These are phyloP conservation scores for Helminthosporium solani DNA, from an alignment of 2,329 filamentous ascomycete genomes.

Conservation along the genomic window DNA sequence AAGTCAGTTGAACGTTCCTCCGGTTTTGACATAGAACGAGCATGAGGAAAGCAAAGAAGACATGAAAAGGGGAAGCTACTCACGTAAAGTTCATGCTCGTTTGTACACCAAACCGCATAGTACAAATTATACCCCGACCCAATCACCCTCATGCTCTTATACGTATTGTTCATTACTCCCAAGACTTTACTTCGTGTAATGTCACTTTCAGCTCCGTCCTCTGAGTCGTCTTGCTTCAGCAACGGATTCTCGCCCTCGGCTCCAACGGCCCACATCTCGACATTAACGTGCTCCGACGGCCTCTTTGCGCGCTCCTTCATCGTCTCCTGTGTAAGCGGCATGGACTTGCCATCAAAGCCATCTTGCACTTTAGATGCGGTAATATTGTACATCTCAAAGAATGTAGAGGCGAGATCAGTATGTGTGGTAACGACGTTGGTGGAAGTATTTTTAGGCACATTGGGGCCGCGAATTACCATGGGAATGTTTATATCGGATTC, in stretches of 20 bases:
- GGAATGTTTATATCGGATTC: slow-evolving; percentile 46
- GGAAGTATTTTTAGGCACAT: slow-evolving; percentile 27
- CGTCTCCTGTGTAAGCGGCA: slow-evolving; percentile 29
- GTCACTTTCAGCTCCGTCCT: too few species aligned
- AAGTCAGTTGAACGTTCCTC: too few species aligned
- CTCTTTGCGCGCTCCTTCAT: slow-evolving; percentile 1
- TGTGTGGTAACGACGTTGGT: slow-evolving; percentile 36
- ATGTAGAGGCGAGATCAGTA: slow-evolving; percentile 44
- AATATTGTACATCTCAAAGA: slow-evolving; percentile 35
- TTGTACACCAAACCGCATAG: slow-evolving; percentile 69
- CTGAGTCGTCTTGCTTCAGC: slow-evolving; percentile 6
- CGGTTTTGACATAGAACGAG: slow-evolving; percentile 30
- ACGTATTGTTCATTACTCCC: too few species aligned
- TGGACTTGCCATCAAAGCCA: slow-evolving; percentile 39
- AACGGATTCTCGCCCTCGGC: slow-evolving; percentile 18
- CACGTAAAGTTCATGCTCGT: slow-evolving; percentile 67
- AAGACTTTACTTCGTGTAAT: too few species aligned
- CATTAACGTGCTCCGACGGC: slow-evolving; percentile 40
- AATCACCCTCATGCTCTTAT: slow-evolving; percentile 61
- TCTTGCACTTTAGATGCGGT: slow-evolving; percentile 20
- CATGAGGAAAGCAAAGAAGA: too few species aligned
- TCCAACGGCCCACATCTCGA: slow-evolving; percentile 44
- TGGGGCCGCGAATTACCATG: slow-evolving; percentile 42
- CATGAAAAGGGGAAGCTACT: slow-evolving; percentile 37
- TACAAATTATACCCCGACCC: slow-evolving; percentile 59